Evolutionary conservation across 2,329 filamentous ascomycete genomes (phyloP), one percentile per base, ranked within the genome.

Genomic region (Penicillium polonicum): DNA sequence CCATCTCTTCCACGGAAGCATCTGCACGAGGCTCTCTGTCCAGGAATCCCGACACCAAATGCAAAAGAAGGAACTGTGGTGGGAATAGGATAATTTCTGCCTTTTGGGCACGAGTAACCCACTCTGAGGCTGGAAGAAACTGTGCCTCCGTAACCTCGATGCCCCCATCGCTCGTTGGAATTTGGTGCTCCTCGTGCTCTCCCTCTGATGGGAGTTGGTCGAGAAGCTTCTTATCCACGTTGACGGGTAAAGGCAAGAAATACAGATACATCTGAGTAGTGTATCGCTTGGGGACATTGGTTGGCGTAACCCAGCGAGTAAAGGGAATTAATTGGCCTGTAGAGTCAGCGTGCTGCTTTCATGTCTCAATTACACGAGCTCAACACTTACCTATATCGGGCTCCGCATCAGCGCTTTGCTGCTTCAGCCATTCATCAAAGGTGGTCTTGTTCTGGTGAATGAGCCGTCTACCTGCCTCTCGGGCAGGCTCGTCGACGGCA

Each of bases 211-310:
- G 61, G 62, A 76, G 60, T 69, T 74, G 65, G 60, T 66, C 33
- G 66, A 69, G 62, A 2, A 75, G 49, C 2, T 63, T 60, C 35
- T 69, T 69, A 27, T 72, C 71, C 3, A 69, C 61, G 15, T 73
- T 66, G 15, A 70, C 58, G n/a, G 76, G 73, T 12, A 87, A 76
- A 0, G 92, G 92, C 3, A 97, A 82, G 74, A 95, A 88, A 75
- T 96, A 96, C 12, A 97, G 74, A 76, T 97, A 99, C 93, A 97
- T 97, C 72, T 97, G 92, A 0, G 93, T 97, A 0, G 90, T 91
- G 77, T 95, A 99, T 45, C 94, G 84, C 66, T 88, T 91, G 0
- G 86, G 83, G 1, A 88, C 78, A 60, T 84, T 85, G 0, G 65
- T 68, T 0, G 93, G 93, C 2, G 94, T 97, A 55, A 97, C 82